Evolutionary conservation across 306 rosid species (phyloP), one percentile per base, ranked within the genome.

Genomic region (Inga laurina): DNA sequence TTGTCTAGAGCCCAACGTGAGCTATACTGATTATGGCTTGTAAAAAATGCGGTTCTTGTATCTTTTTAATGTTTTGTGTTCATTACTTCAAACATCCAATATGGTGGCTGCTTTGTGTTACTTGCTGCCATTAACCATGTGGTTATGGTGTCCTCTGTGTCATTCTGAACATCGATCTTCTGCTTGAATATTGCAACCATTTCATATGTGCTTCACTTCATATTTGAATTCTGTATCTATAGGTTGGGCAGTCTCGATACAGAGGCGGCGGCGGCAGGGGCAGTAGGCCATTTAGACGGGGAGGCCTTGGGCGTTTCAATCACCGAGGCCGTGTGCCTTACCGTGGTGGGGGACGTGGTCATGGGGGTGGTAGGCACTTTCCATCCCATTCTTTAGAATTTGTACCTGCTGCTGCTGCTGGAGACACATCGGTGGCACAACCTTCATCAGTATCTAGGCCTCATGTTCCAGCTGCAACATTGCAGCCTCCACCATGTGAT

Each of bases 191-290:
- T 69, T 79, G 83, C 69, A n/a, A 76, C 76, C 66, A 72, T 65
- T 49, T 80, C 69, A 52, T 87, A 67, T 86, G 79, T 81, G 85
- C 82, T 78, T 83, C 81, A 67, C 81, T 89, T 88, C 83, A 77
- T 84, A 81, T 77, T 85, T 73, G 76, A 89, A 79, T 89, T 84
- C 65, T 77, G 5, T 82, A 70, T 90, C 84, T 86, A 87, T 94
- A 92, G 95, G 87, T 84, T 72, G 93, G 86, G 85, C 84, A 88
- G 70, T 87, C 91, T 82, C 91, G 83, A 75, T 87, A 83, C 89
- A 88, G 95, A 91, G 95, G 89, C 80, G 86, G 93, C 83, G 93
- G 97, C 72, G 87, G 91, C 83, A 83, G 90, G 92, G 93, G 94
- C 54, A 83, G 90, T 87, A 91, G 94, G 87, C 75, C 93, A 82